Conservation (phyloP, 2,329 filamentous ascomycete genomes). For the Exophiala alcalophila region DNA sequence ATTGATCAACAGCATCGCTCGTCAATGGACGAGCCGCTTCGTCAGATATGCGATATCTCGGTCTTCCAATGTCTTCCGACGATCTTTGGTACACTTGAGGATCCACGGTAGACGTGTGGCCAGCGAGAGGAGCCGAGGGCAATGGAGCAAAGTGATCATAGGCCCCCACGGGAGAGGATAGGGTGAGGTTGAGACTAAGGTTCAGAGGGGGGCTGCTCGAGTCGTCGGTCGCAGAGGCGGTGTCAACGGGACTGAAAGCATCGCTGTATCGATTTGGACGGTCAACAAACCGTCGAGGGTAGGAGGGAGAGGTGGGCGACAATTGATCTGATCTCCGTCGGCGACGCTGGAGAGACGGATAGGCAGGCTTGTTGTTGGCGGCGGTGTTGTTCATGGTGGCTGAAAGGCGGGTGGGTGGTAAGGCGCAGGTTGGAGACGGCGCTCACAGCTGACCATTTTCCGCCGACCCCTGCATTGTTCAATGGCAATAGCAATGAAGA, state of each 20-base stretch:
- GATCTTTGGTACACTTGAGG: conserved; percentile 12
- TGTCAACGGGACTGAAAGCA: conserved; percentile 20
- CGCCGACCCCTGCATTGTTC: conserved; percentile 1
- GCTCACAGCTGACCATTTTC: conserved; percentile 12
- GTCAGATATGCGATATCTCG: conserved; percentile 17
- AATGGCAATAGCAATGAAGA: no score
- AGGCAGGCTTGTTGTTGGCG: conserved; percentile 15
- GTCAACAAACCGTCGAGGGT: conserved; percentile 22
- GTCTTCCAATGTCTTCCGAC: conserved; percentile 23
- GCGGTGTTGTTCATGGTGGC: no score
- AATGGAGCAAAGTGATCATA: conserved; percentile 13
- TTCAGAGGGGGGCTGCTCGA: conserved; percentile 26
- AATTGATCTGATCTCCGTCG: conserved; percentile 27
- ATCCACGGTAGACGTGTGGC: conserved; percentile 3
- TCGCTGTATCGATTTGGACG: conserved; percentile 23
- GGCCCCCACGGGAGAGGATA: conserved; percentile 16
- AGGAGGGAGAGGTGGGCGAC: conserved; percentile 27
- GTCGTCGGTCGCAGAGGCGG: conserved; percentile 20
- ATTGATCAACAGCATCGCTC: conserved; percentile 20
- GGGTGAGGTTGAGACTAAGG: conserved; percentile 20
- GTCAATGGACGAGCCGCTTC: conserved; percentile 25
- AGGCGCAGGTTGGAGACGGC: conserved; percentile 7
- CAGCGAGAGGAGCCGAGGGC: conserved; percentile 6
- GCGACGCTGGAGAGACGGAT: conserved; percentile 26
- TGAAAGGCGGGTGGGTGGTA: background rate